Evolutionary conservation across 1,284 basidiomycete genomes (phyloP).

Genomic region (Ustilago hordei): DNA sequence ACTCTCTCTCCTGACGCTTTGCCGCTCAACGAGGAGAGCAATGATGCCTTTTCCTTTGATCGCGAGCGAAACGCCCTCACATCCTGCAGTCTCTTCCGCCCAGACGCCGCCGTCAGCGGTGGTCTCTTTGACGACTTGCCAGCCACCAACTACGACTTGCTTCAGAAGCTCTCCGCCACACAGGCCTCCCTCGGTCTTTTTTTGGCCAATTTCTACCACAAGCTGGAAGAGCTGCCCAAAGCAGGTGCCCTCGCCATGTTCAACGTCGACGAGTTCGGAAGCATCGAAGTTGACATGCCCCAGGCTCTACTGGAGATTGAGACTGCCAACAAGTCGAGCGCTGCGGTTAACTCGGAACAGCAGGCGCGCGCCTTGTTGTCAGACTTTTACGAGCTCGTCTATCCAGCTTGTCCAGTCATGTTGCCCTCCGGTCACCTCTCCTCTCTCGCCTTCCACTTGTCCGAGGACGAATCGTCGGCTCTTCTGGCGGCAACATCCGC

Average conservation of each 20-base stretch:
- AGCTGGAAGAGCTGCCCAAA: conserved; percentile 61
- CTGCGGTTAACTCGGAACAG: conserved; percentile 53
- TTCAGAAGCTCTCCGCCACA: conserved; percentile 47
- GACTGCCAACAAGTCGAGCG: conserved; percentile 44
- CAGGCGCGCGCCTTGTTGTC: conserved; percentile 48
- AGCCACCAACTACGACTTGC: conserved; percentile 56
- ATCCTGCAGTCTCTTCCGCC: conserved; percentile 32
- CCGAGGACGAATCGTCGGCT: conserved; percentile 59
- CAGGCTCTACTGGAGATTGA: conserved; percentile 41
- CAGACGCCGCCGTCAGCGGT: conserved; percentile 27
- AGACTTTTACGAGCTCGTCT: conserved; percentile 62
- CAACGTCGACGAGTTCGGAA: conserved; percentile 33
- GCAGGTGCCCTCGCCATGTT: conserved; percentile 45
- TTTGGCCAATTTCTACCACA: conserved; percentile 53
- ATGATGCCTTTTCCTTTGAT: conserved; percentile 40
- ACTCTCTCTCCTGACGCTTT: conserved; percentile 12
- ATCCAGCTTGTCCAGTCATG: conserved; percentile 59
- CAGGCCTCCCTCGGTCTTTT: conserved; percentile 28
- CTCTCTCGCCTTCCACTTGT: conserved; percentile 60
- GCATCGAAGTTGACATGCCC: conserved; percentile 42
- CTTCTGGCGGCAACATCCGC: conserved; percentile 58
- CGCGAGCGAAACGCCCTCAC: conserved; percentile 37
- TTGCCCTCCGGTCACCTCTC: conserved; percentile 58
- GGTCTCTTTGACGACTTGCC: conserved; percentile 54
- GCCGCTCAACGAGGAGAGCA: conserved; percentile 16